A percentile compares a stretch with the other conserved stretches of the same genome.
These are phyloP conservation scores for Diversispora epigaea DNA, from an alignment of 192 early-diverging fungal genomes.

Conservation along the genomic window DNA sequence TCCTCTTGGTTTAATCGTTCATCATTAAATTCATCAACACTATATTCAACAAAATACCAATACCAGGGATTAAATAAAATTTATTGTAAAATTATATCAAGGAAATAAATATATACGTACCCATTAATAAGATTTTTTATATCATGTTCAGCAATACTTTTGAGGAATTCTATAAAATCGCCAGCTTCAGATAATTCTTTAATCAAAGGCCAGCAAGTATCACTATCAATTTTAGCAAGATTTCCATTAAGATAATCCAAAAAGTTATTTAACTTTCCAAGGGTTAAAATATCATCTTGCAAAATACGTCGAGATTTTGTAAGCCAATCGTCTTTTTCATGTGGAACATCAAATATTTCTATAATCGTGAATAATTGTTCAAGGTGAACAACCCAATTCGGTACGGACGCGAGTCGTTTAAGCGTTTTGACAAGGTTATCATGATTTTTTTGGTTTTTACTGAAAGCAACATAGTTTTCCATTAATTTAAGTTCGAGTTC, in stretches of 20 bases:
- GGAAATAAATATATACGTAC: too few species aligned
- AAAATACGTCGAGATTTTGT: not conserved
- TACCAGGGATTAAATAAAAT: too few species aligned
- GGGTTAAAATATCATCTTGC: not conserved
- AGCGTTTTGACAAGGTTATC: not conserved
- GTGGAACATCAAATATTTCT: not conserved
- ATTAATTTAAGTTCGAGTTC: slow-evolving; percentile 9
- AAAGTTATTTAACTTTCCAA: not conserved
- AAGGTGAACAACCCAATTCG: not conserved
- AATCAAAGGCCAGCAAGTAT: slow-evolving; percentile 22
- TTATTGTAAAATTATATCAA: too few species aligned
- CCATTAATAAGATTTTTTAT: slow-evolving; percentile 29
- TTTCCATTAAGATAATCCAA: not conserved
- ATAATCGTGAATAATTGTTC: not conserved
- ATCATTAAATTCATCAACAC: slow-evolving; percentile 19
- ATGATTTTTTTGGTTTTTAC: not conserved
- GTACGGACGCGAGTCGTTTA: not conserved
- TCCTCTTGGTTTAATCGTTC: slow-evolving; percentile 28
- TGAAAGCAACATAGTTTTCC: not conserved
- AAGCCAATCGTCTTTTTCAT: not conserved
- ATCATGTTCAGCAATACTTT: slow-evolving; percentile 3
- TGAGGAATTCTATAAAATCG: slow-evolving; percentile 9
- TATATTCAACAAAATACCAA: too few species aligned
- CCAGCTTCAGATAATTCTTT: slow-evolving; percentile 2
- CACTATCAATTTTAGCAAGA: not conserved